Evolutionary conservation across 805 yeast species (phyloP), one percentile per base, ranked within the genome.

Genomic region (Yarrowia phangngaensis): DNA sequence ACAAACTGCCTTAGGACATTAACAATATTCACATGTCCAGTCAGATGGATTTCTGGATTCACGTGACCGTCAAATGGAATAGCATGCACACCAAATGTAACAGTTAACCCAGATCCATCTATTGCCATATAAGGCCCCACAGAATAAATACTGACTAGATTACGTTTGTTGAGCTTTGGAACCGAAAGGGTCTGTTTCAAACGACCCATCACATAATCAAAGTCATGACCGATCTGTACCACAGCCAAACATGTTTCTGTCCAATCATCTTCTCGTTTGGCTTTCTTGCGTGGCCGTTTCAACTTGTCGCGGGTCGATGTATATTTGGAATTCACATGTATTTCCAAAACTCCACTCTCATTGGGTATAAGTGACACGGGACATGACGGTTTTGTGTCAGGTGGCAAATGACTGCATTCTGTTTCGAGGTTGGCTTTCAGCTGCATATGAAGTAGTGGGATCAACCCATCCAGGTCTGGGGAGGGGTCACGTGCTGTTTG

Each of bases 251-350:
- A 35, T 16, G 43, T 35, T 15, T 17, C 30, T 22, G 26, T 15
- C 43, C 43, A 35, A 12, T 35, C 43, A 6, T 35, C 41, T 4
- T 35, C 43, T 15, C 17, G 23, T 8, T 35, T 35, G 8, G 43
- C 2, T 30, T 35, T 35, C 13, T 35, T 35, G 43, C 43, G 30
- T 12, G 30, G 23, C 4, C 23, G 22, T 12, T 35, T 35, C n/a
- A n/a, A n/a, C 23, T 35, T 24, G 16, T 24, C 30, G 13, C 26
- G 26, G 14, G n/a, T n/a, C n/a, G 17, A 9, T 8, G 43, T 35
- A 22, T 35, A 35, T 8, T 35, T 35, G 8, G 43, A n/a, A 2
- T 29, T 5, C 3, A 35, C 43, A 8, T 35, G 43, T 8, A 35
- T n/a, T 26, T 35, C 43, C 9, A 35, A 11, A 2, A 30, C 8